Evolutionary conservation across 768 basidiomycete species (phyloP), one percentile per base, ranked within the genome.

Genomic region (Tricholomella constricta): DNA sequence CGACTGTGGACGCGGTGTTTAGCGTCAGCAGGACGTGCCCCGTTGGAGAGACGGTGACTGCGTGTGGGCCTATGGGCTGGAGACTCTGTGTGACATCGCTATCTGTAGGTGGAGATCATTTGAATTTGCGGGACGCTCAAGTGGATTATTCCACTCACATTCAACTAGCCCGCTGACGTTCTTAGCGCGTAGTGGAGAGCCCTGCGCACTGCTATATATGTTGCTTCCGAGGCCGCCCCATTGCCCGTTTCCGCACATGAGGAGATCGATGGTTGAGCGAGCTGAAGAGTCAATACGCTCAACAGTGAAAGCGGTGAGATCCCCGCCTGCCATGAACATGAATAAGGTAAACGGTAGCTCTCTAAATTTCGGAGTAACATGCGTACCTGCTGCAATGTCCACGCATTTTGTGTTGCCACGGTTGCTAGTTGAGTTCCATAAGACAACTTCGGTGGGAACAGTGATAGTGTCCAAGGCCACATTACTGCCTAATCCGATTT

Each of bases 181-280:
- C 69, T 85, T 93, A 2, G 88, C 87, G 51, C 84, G 84, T 1
- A 82, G 74, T 2, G 91, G 94, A 31, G 73, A 74, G 38, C 84
- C 79, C 62, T 89, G 89, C 0, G 84, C 84, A 51, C 80, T 91
- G 61, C 81, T 89, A 72, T 80, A 92, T 15, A 70, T 53, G 51
- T 79, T 80, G 44, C 81, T 88, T 3, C 89, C 90, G 10, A 92
- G 75, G 14, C 87, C 88, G 14, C 94, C 91, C 68, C 80, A 88
- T 63, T 91, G 85, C 1, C 93, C 94, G 63, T 91, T 90, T 2
- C 93, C 92, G 61, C 86, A 88, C 54, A 88, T 82, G 25, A 94
- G 78, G 2, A 94, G 47, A 40, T 81, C 79, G 10, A 70, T 61
- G 2, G 63, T 71, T 4, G 62, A 60, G 6, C 68, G 57, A 3